Conservation (phyloP, 164 flowering plant genomes). For the Tetracentron sinense region DNA sequence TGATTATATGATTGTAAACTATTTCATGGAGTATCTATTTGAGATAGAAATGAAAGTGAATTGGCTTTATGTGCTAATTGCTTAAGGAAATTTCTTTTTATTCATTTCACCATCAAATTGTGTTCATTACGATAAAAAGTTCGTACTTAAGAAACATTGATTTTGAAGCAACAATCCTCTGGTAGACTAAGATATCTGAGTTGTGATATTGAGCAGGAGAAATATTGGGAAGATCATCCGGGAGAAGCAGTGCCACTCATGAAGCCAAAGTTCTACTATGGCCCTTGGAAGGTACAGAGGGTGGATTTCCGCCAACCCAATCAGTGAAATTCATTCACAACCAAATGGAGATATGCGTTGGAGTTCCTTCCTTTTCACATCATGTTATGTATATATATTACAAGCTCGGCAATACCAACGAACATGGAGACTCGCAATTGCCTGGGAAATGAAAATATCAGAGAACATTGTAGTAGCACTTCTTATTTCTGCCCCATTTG, state of each 20-base stretch:
- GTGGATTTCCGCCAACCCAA: conserved; percentile 39
- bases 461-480: no score
- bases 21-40: no score
- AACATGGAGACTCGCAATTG: not conserved
- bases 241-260: conserved; percentile 77
- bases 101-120: no score
- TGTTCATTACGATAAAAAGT: not conserved
- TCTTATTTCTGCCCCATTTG: no score
- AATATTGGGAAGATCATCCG: conserved; percentile 93
- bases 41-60: no score
- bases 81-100: no score
- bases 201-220: conserved; percentile 59
- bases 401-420: not conserved
- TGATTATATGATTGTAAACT: no score
- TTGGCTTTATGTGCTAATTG: no score
- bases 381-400: not conserved
- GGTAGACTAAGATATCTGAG: not conserved
- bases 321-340: conserved; percentile 10
- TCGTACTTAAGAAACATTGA: not conserved
- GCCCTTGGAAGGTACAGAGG: conserved; percentile 67
- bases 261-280: conserved; percentile 69
- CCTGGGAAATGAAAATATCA: no score
- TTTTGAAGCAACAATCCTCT: not conserved
- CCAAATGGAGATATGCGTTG: not conserved
- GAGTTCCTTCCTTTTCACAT: not conserved